phyloP scores from a whole-genome alignment of 2,329 filamentous ascomycete genomes.

The Stemphylium beticola region DNA sequence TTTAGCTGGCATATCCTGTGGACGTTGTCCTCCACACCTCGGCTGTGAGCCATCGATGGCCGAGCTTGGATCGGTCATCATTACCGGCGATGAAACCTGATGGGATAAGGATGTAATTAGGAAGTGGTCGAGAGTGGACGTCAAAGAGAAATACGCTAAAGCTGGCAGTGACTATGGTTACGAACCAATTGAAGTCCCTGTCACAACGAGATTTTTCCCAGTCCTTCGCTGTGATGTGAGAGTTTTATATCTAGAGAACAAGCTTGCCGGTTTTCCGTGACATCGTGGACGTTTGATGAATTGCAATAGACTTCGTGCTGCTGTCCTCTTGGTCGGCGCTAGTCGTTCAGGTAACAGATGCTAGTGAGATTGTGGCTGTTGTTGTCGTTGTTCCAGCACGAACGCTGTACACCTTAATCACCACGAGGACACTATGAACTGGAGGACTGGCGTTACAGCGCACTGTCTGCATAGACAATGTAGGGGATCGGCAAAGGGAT shows the following conservation, averaged over 20 bases:
- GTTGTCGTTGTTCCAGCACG: background rate
- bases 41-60: constrained; percentile 16
- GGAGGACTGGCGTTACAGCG: background rate
- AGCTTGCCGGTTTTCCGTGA: background rate
- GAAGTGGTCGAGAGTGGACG: background rate
- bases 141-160: background rate
- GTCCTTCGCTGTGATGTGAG: background rate
- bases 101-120: background rate
- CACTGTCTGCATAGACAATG: background rate
- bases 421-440: background rate
- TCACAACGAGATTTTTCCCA: background rate
- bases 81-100: background rate
- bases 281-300: background rate
- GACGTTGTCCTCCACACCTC: constrained; percentile 23
- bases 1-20: background rate
- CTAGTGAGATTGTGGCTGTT: constrained; percentile 2
- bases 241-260: background rate
- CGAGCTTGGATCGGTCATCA: constrained; percentile 22
- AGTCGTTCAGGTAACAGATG: constrained; percentile 3
- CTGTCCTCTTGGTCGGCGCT: background rate
- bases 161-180: background rate
- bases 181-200: background rate
- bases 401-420: constrained; percentile 4
- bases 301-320: background rate
- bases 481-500: background rate